A percentile compares a stretch with the other conserved stretches of the same genome.
These are phyloP conservation scores for Aspergillus affinis DNA, from an alignment of 495 filamentous ascomycete species.

Conservation along the genomic window DNA sequence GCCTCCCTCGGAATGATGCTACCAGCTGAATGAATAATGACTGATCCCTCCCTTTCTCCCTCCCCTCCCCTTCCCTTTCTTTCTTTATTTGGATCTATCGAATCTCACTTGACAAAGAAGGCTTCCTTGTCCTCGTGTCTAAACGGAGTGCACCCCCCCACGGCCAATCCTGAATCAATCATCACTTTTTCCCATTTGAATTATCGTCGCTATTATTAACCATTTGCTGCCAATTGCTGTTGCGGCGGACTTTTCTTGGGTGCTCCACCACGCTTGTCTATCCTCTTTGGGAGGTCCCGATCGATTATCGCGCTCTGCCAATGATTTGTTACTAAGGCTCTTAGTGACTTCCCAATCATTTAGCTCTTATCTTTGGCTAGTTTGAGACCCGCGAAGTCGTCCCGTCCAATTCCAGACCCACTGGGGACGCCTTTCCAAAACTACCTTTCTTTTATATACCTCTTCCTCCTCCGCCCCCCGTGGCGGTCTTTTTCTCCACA, in stretches of 20 bases:
- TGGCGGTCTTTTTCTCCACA: constrained; percentile 34
- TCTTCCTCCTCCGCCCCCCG: constrained; percentile 23
- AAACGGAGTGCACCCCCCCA: no score
- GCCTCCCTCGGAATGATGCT: constrained; percentile 15
- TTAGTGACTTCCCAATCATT: background rate
- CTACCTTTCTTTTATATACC: constrained; percentile 26
- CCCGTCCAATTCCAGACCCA: constrained; percentile 25
- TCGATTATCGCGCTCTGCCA: constrained; percentile 14
- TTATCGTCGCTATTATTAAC: background rate
- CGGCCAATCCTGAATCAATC: no score
- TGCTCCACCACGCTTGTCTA: constrained; percentile 8
- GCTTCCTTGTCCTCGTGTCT: background rate
- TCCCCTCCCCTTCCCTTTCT: constrained; percentile 5
- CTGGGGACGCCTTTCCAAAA: constrained; percentile 24
- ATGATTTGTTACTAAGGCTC: background rate
- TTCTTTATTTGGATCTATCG: constrained; percentile 2
- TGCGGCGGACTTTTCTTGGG: constrained; percentile 6
- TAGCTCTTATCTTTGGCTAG: constrained; percentile 13
- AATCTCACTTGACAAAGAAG: background rate
- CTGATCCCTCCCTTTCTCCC: constrained; percentile 4
- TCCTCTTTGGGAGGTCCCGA: constrained; percentile 13
- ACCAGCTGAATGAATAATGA: no score
- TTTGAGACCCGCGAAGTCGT: constrained; percentile 13
- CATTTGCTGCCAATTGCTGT: background rate
- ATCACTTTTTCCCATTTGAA: background rate